These are phyloP conservation scores for Botrytis aclada DNA, from an alignment of 2,329 filamentous ascomycete genomes.

Conservation along the genomic window DNA sequence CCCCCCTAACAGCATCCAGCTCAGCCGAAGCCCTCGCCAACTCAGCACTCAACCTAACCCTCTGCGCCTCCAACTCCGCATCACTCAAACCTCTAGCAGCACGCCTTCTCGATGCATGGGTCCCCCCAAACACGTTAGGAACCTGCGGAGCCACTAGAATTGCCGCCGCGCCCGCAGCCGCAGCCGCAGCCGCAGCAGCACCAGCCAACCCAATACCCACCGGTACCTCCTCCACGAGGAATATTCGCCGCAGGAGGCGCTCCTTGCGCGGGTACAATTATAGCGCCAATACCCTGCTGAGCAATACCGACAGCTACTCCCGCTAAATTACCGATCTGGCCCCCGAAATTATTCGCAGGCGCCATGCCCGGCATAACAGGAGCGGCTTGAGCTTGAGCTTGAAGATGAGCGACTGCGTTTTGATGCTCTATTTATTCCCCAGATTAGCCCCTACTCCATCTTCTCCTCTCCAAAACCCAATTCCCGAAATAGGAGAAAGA, in stretches of 20 bases:
- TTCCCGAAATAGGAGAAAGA: neutral
- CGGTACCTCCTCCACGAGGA: neutral
- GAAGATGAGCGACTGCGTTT: neutral
- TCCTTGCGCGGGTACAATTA: neutral
- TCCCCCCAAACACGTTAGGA: neutral
- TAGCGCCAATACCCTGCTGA: neutral
- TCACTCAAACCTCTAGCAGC: neutral
- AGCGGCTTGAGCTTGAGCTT: neutral
- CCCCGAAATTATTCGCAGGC: neutral
- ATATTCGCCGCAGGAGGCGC: neutral
- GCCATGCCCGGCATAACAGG: neutral
- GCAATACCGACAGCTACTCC: neutral
- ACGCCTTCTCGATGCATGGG: neutral
- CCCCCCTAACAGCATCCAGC: neutral
- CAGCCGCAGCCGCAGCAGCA: neutral
- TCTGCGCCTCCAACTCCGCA: neutral
- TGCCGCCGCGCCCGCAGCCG: neutral
- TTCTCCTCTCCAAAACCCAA: no score
- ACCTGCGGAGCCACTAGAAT: neutral
- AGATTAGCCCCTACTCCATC: neutral
- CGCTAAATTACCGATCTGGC: neutral
- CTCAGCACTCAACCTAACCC: neutral
- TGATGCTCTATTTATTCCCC: neutral
- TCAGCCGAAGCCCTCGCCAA: neutral
- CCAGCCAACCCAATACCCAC: neutral